Evolutionary conservation across 805 yeast species (phyloP).

Genomic region (Pichia membranifaciens): DNA sequence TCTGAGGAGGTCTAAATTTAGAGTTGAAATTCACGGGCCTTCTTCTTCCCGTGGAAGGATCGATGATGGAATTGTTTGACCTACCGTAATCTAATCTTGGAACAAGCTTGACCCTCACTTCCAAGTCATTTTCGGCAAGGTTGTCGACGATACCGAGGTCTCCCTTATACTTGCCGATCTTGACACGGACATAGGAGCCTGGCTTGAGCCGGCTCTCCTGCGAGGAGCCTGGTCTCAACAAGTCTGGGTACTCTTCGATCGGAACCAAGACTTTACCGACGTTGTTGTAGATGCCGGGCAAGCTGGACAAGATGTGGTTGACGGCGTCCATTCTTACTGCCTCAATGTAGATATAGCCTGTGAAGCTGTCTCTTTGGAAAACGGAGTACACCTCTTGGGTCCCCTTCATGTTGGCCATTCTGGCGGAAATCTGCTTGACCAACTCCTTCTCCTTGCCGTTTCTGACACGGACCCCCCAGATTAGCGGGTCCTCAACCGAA

Average conservation of each 20-base stretch:
- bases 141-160: slow-evolving; percentile 92
- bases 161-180: slow-evolving; percentile 86
- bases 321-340: slow-evolving; percentile 93
- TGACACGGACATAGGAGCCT: slow-evolving; percentile 86
- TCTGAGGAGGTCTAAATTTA: slow-evolving; percentile 74
- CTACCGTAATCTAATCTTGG: slow-evolving; percentile 92
- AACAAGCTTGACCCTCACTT: slow-evolving; percentile 86
- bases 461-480: slow-evolving; percentile 92
- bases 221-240: slow-evolving; percentile 82
- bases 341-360: slow-evolving; percentile 89
- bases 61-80: slow-evolving; percentile 25
- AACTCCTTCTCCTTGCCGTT: slow-evolving; percentile 90
- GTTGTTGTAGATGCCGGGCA: slow-evolving; percentile 75
- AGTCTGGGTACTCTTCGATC: slow-evolving; percentile 89
- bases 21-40: slow-evolving; percentile 46
- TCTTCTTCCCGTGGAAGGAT: slow-evolving; percentile 22
- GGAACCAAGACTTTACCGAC: slow-evolving; percentile 72
- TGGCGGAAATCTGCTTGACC: slow-evolving; percentile 77
- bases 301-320: slow-evolving; percentile 79
- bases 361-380: slow-evolving; percentile 89
- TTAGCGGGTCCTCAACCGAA: slow-evolving; percentile 91
- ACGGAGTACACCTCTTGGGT: slow-evolving; percentile 84
- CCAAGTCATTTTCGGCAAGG: slow-evolving; percentile 89
- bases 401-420: slow-evolving; percentile 69
- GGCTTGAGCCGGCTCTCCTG: slow-evolving; percentile 84